These are phyloP conservation scores for Sporothrix luriei DNA, from an alignment of 2,329 filamentous ascomycete species.

Conservation along the genomic window DNA sequence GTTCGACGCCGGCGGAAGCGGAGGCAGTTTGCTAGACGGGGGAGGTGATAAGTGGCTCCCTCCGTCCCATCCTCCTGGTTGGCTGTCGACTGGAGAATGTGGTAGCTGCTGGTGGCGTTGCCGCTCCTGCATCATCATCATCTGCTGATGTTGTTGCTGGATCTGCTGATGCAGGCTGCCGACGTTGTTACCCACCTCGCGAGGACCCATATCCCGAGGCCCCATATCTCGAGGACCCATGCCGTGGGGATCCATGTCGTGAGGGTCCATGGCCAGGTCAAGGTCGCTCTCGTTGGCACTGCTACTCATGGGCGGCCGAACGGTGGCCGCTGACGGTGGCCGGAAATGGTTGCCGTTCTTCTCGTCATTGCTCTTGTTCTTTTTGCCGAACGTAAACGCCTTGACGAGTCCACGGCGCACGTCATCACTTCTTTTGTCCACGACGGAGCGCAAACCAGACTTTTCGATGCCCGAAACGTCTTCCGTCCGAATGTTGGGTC, in stretches of 20 bases:
- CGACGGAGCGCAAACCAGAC: constrained; percentile 54
- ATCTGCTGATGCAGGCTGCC: constrained; percentile 29
- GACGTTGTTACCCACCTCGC: constrained; percentile 25
- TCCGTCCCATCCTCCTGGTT: constrained; percentile 37
- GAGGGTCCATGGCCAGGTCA: constrained; percentile 35
- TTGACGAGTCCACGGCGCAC: constrained; percentile 58
- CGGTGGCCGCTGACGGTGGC: constrained; percentile 46
- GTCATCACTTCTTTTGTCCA: constrained; percentile 60
- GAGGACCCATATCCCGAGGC: constrained; percentile 12
- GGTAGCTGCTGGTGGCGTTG: constrained; percentile 29
- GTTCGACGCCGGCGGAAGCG: constrained; percentile 44
- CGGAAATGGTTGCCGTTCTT: constrained; percentile 40
- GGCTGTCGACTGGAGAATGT: constrained; percentile 28
- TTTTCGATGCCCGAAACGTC: constrained; percentile 59
- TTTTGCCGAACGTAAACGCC: constrained; percentile 57
- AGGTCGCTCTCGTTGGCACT: constrained; percentile 34
- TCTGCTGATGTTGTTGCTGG: constrained; percentile 29
- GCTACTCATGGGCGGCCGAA: constrained; percentile 40
- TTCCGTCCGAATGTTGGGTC: constrained; percentile 51
- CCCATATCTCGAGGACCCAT: neutral
- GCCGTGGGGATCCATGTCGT: constrained; percentile 22
- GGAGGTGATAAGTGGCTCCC: constrained; percentile 44
- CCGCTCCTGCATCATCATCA: constrained; percentile 27
- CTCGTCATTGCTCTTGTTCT: constrained; percentile 44
- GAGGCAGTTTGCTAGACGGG: constrained; percentile 49